phyloP scores from a whole-genome alignment of 192 early-diverging fungal genomes.

The Coemansia reversa region DNA sequence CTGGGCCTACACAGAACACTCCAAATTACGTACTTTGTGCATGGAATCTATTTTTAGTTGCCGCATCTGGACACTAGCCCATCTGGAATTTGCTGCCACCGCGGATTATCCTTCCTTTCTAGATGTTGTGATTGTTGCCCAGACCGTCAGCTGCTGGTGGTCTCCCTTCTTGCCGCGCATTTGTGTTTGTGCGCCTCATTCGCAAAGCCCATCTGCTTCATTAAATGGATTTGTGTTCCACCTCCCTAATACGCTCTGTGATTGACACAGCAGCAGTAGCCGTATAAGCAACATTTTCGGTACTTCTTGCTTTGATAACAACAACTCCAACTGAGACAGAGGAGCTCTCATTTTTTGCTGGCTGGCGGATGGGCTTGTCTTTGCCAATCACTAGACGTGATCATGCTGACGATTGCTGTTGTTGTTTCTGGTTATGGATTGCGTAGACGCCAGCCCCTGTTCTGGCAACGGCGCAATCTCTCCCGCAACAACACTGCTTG shows the following conservation, averaged over 20 bases:
- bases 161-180: not conserved
- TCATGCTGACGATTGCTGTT: constrained; percentile 12
- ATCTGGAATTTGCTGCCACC: no score
- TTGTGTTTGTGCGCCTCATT: constrained; percentile 8
- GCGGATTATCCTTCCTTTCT: constrained; percentile 7
- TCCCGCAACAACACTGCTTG: constrained; percentile 9
- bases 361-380: not conserved
- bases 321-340: no score
- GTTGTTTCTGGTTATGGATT: constrained; percentile 2
- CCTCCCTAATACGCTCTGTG: no score
- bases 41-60: constrained; percentile 10
- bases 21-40: constrained; percentile 18
- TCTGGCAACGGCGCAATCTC: not conserved
- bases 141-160: constrained; percentile 7
- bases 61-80: no score
- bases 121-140: constrained; percentile 10
- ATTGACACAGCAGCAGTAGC: no score
- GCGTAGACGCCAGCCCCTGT: constrained; percentile 3
- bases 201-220: no score
- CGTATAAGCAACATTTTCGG: no score
- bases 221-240: no score
- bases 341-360: not conserved
- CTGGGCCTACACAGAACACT: no score
- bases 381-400: constrained; percentile 4
- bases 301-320: no score